These are phyloP conservation scores for Lepiota brunneoincarnata DNA, from an alignment of 768 basidiomycete genomes.

Conservation along the genomic window DNA sequence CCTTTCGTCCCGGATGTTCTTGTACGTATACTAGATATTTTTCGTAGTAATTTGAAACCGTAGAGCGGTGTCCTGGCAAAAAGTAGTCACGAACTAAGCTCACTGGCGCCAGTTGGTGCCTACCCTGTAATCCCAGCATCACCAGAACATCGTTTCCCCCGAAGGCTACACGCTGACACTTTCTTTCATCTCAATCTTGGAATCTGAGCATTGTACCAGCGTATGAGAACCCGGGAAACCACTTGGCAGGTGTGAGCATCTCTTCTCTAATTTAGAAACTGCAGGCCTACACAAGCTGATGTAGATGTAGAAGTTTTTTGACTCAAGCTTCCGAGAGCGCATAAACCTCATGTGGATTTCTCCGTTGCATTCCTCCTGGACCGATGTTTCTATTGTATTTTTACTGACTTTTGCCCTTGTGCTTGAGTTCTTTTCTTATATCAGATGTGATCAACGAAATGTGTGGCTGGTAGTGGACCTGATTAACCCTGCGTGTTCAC, in stretches of 20 bases:
- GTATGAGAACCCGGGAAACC: too few species aligned
- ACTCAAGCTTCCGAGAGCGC: constrained; percentile 28
- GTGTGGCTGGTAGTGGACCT: background rate
- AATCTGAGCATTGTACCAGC: too few species aligned
- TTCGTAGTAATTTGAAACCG: background rate
- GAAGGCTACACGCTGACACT: too few species aligned
- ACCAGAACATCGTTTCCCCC: too few species aligned
- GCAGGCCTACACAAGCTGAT: constrained; percentile 17
- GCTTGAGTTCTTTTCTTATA: constrained; percentile 1
- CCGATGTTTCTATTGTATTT: constrained; percentile 7
- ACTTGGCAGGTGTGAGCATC: background rate
- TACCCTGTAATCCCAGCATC: background rate
- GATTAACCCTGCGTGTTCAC: constrained; percentile 7
- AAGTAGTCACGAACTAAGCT: background rate
- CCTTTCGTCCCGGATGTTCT: too few species aligned
- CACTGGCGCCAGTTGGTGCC: background rate
- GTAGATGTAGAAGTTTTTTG: constrained; percentile 23
- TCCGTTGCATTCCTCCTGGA: constrained; percentile 70
- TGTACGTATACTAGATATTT: constrained; percentile 1
- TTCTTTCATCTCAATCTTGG: too few species aligned
- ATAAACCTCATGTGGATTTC: constrained; percentile 49
- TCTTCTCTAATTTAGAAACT: constrained; percentile 3
- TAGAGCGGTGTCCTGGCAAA: background rate
- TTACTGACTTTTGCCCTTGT: constrained; percentile 12
- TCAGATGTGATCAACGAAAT: constrained; percentile 5